These are phyloP conservation scores for Quercus engelmannii DNA, from an alignment of 306 rosid species.

Conservation along the genomic window DNA sequence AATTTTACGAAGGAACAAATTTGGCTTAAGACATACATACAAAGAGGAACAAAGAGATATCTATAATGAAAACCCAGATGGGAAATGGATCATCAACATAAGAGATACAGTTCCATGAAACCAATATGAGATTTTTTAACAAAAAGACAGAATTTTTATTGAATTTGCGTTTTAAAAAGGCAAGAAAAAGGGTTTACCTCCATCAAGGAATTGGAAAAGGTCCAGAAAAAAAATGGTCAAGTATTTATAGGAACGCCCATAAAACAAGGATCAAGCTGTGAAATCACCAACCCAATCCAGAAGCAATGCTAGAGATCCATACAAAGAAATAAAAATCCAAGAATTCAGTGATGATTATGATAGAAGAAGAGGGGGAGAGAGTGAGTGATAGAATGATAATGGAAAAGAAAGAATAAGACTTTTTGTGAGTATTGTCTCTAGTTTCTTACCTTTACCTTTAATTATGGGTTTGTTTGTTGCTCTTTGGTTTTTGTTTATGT, in stretches of 20 bases:
- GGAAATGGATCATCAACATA: background rate
- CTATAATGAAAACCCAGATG: background rate
- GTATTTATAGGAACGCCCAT: slow-evolving; percentile 35
- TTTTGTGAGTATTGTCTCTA: background rate
- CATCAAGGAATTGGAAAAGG: slow-evolving; percentile 29
- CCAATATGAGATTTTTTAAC: background rate
- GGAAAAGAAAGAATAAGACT: slow-evolving; percentile 13
- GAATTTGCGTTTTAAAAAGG: background rate
- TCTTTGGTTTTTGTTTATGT: background rate
- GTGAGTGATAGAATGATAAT: background rate
- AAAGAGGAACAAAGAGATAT: background rate
- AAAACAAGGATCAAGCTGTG: slow-evolving; percentile 35
- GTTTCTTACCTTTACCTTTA: slow-evolving; percentile 35
- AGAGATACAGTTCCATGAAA: background rate
- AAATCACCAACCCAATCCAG: slow-evolving; percentile 20
- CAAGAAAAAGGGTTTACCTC: slow-evolving; percentile 47
- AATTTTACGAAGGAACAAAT: background rate
- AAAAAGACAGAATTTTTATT: background rate
- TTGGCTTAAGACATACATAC: background rate
- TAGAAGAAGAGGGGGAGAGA: background rate
- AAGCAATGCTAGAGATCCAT: slow-evolving; percentile 41
- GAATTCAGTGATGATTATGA: slow-evolving; percentile 27
- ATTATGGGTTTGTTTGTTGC: slow-evolving; percentile 32
- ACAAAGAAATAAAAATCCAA: slow-evolving; percentile 19
- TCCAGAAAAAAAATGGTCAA: slow-evolving; percentile 29